A percentile compares a stretch with the other conserved stretches of the same genome.
Conservation (phyloP, 345 rosid species). For the Cardamine occulta region DNA sequence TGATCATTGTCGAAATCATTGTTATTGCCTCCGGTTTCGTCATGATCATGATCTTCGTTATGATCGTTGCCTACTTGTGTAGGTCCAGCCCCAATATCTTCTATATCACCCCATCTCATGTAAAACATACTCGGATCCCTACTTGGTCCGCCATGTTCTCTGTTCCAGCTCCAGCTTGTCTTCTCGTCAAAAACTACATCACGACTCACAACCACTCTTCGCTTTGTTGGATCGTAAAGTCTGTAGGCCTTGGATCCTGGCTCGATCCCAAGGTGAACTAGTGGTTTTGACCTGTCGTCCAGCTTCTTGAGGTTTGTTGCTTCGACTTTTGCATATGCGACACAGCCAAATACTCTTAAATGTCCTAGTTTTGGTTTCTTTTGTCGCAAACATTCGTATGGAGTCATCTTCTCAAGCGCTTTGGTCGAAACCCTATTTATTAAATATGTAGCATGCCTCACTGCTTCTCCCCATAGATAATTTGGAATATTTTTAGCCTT, state of each 20-base stretch:
- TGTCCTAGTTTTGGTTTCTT: background rate
- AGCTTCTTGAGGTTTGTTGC: background rate
- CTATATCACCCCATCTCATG: background rate
- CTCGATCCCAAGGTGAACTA: background rate
- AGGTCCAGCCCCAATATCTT: background rate
- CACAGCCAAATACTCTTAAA: too few relatives aligned
- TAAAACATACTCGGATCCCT: background rate
- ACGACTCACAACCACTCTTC: background rate
- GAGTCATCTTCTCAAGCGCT: background rate
- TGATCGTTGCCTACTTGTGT: rapidly evolving
- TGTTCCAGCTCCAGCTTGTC: background rate
- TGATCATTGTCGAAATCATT: too few relatives aligned
- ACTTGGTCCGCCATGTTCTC: rapidly evolving
- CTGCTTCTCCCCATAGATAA: background rate
- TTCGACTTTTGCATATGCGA: background rate
- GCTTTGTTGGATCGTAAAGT: background rate
- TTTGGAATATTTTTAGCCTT: background rate
- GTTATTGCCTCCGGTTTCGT: background rate
- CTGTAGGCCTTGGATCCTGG: background rate
- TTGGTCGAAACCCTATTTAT: background rate
- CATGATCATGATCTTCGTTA: background rate
- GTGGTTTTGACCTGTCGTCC: background rate
- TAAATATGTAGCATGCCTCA: background rate
- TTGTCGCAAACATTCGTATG: background rate
- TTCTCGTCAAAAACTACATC: background rate